Conservation (phyloP, 768 basidiomycete genomes). For the Russula compacta region DNA sequence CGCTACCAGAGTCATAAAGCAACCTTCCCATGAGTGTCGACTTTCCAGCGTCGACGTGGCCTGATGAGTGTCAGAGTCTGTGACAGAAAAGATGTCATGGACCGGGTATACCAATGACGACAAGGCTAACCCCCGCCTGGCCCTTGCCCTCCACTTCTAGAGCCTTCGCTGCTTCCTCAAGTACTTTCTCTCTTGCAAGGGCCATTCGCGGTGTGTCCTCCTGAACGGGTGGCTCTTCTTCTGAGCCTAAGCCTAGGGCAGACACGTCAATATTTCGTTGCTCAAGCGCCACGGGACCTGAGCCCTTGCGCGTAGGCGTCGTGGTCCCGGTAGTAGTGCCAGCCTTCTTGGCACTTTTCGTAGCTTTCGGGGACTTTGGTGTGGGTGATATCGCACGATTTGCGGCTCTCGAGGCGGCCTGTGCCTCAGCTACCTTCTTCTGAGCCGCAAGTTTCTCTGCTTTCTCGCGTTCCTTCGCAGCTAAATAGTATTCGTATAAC, state of each 20-base stretch:
- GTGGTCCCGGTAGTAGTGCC: constrained; percentile 21
- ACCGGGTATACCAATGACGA: constrained; percentile 74
- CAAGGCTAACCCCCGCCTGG: constrained; percentile 72
- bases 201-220: constrained; percentile 54
- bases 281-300: constrained; percentile 36
- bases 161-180: constrained; percentile 64
- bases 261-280: constrained; percentile 63
- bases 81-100: not conserved
- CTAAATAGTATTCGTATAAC: constrained; percentile 35
- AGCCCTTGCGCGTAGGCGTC: constrained; percentile 29
- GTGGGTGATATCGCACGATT: constrained; percentile 18
- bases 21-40: constrained; percentile 95
- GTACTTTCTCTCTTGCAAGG: constrained; percentile 68
- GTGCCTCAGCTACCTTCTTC: constrained; percentile 33
- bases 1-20: constrained; percentile 80
- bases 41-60: constrained; percentile 98
- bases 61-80: constrained; percentile 33
- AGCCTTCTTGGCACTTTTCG: constrained; percentile 36
- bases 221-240: constrained; percentile 34
- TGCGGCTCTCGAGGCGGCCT: constrained; percentile 12
- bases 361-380: constrained; percentile 5
- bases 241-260: constrained; percentile 54
- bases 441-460: constrained; percentile 45
- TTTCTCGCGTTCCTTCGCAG: constrained; percentile 74
- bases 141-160: constrained; percentile 40